Conservation (phyloP, 2,329 filamentous ascomycete species). For the Nothopassalora personata region DNA sequence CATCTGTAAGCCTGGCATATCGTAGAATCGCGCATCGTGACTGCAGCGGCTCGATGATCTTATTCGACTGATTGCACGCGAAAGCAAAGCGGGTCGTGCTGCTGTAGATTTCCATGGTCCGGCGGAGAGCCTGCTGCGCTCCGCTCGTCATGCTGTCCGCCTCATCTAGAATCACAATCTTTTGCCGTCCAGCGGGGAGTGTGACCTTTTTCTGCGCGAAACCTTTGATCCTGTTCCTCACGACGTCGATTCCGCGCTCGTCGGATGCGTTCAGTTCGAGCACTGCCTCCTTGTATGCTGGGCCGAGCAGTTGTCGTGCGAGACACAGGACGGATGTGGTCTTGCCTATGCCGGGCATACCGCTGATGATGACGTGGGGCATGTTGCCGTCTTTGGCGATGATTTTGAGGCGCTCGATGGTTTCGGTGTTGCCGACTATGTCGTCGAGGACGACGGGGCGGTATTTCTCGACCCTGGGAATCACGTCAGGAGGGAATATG, state of each 20-base stretch:
- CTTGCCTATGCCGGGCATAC: constrained; percentile 98
- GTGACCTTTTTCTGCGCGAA: constrained; percentile 99
- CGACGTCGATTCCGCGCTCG: constrained; percentile 94
- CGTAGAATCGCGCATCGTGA: constrained; percentile 93
- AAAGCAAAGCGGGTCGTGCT: constrained; percentile 96
- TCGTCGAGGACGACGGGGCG: constrained; percentile 91
- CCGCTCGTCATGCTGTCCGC: constrained; percentile 96
- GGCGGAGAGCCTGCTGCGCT: constrained; percentile 86
- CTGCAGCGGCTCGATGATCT: constrained; percentile 98
- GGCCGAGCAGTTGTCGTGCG: constrained; percentile 82
- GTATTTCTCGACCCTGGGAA: constrained; percentile 90
- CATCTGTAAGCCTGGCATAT: constrained; percentile 87
- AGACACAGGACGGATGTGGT: constrained; percentile 93
- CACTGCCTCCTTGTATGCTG: constrained; percentile 95
- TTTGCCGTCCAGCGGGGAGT: constrained; percentile 81
- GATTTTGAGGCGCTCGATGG: constrained; percentile 93
- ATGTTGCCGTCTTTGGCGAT: constrained; percentile 98
- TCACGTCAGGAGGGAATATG: neutral
- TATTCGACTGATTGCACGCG: constrained; percentile 97
- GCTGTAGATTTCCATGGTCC: constrained; percentile 99
- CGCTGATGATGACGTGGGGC: constrained; percentile 99
- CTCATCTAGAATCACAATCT: constrained; percentile 95
- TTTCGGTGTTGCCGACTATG: constrained; percentile 96
- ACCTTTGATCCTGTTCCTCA: constrained; percentile 93
- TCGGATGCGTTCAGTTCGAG: constrained; percentile 94